Evolutionary conservation across 192 early-diverging fungal genomes (phyloP).

Genomic region (Podila verticillata): DNA sequence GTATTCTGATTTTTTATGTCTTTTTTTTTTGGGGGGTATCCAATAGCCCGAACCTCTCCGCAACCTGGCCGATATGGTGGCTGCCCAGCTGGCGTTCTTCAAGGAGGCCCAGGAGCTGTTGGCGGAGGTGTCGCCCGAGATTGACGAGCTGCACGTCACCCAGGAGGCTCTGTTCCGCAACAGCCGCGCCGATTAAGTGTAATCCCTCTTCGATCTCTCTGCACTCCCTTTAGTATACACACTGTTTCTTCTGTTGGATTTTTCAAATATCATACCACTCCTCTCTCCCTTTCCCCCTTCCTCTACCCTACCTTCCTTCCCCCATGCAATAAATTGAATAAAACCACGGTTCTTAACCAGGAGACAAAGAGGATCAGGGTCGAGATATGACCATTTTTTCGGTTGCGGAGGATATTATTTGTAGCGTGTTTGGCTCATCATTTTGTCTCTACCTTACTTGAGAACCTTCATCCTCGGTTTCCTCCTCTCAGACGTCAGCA

Average conservation of each 20-base stretch:
- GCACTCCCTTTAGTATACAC: neutral
- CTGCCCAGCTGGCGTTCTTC: slow-evolving; percentile 86
- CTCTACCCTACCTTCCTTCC: too few species aligned
- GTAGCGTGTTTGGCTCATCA: too few species aligned
- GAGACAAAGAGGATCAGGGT: too few species aligned
- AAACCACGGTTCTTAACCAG: too few species aligned
- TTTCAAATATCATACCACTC: too few species aligned
- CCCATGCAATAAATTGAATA: too few species aligned
- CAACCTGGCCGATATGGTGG: slow-evolving; percentile 86
- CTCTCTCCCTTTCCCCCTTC: too few species aligned
- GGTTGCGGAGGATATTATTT: too few species aligned
- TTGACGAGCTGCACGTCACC: slow-evolving; percentile 94
- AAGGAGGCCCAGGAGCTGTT: slow-evolving; percentile 82
- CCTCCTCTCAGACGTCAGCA: neutral
- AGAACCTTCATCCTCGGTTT: slow-evolving; percentile 25
- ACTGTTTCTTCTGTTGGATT: too few species aligned
- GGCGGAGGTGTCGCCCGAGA: slow-evolving; percentile 85
- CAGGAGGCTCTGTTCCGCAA: slow-evolving; percentile 90
- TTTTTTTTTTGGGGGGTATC: slow-evolving; percentile 7
- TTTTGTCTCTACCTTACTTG: neutral
- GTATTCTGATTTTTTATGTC: neutral
- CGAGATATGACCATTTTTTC: too few species aligned
- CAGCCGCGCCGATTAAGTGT: slow-evolving; percentile 53
- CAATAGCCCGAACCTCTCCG: slow-evolving; percentile 83
- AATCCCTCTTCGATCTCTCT: neutral